phyloP scores from a whole-genome alignment of 352 stramenopile species.

The Plasmopara muralis region DNA sequence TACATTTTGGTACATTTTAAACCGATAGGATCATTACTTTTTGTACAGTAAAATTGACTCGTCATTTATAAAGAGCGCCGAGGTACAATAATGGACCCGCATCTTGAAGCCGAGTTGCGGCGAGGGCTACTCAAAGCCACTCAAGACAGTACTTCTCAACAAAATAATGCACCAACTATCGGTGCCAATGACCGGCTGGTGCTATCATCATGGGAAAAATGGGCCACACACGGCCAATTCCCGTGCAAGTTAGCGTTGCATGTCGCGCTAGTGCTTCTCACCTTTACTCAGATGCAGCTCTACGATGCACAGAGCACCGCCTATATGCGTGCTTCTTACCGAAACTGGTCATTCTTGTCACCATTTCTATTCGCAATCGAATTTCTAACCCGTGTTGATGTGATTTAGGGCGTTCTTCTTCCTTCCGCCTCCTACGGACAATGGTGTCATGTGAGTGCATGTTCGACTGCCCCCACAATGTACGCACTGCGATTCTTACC shows the following conservation, averaged over 20 bases:
- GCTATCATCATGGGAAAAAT: conserved; percentile 83
- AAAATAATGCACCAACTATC: conserved; percentile 22
- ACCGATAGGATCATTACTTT: too few relatives aligned
- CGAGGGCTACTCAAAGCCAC: conserved; percentile 15
- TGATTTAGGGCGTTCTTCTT: conserved; percentile 73
- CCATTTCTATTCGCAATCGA: not conserved
- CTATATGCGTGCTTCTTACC: conserved; percentile 77
- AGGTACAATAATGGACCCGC: conserved; percentile 7
- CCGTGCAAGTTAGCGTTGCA: conserved; percentile 83
- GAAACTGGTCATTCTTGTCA: conserved; percentile 54
- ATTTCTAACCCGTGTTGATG: conserved; percentile 1
- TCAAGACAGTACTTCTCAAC: conserved; percentile 2
- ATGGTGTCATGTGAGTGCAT: conserved; percentile 43
- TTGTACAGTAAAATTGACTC: too few relatives aligned
- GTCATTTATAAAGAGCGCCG: conserved; percentile 3
- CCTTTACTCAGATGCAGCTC: conserved; percentile 62
- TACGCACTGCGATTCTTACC: too few relatives aligned
- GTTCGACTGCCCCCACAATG: too few relatives aligned
- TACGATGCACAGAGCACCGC: conserved; percentile 76
- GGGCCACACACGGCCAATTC: conserved; percentile 56
- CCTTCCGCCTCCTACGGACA: conserved; percentile 44
- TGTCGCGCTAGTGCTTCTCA: conserved; percentile 62
- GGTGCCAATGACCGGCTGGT: conserved; percentile 43
- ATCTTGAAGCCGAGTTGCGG: conserved; percentile 16
- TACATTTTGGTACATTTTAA: too few relatives aligned